Conservation (phyloP, 306 rosid genomes). For the Vigna trinervia region DNA sequence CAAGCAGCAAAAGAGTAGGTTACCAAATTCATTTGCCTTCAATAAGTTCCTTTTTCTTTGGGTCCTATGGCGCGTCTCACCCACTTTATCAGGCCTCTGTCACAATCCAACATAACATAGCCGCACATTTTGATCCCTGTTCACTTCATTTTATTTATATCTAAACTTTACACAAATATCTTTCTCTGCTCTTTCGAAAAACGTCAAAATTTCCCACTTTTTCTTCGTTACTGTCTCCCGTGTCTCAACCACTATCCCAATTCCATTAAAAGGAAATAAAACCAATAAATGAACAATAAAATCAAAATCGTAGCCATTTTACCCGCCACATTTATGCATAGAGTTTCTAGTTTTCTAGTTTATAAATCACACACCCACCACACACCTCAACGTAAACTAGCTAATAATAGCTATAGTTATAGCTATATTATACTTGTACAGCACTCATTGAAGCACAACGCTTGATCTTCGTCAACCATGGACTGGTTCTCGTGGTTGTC, state of each 20-base stretch:
- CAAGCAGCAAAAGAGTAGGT: conserved; percentile 41
- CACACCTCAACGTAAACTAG: conserved; percentile 17
- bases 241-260: conserved; percentile 55
- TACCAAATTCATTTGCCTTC: conserved; percentile 50
- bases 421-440: neutral
- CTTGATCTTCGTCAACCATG: conserved; percentile 49
- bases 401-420: neutral
- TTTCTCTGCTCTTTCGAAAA: neutral
- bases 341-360: neutral
- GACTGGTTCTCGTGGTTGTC: conserved; percentile 98
- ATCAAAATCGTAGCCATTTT: conserved; percentile 30
- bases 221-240: conserved; percentile 41
- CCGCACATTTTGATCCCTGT: conserved; percentile 38
- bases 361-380: conserved; percentile 39
- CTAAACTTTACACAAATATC: neutral
- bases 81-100: conserved; percentile 23
- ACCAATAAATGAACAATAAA: neutral
- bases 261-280: conserved; percentile 32
- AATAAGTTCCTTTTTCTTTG: conserved; percentile 37
- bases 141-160: conserved; percentile 20
- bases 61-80: conserved; percentile 25
- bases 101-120: conserved; percentile 13
- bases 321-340: conserved; percentile 46
- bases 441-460: neutral
- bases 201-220: conserved; percentile 11